phyloP scores from a whole-genome alignment of 192 early-diverging fungal genomes.

The Gonapodya sp. region DNA sequence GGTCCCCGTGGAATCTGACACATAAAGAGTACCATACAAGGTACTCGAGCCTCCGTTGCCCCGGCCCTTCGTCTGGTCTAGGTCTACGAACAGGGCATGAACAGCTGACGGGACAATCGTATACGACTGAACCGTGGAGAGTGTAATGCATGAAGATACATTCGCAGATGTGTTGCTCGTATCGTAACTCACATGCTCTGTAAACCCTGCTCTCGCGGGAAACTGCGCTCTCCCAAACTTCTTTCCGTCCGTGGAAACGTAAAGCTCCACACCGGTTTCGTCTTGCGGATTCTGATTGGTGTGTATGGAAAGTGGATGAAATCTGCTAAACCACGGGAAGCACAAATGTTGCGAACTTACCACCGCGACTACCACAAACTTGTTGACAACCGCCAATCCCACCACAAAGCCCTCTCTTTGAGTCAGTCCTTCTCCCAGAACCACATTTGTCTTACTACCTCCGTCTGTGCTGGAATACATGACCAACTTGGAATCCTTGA shows the following conservation, averaged over 20 bases:
- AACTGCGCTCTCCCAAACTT: not conserved
- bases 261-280: not conserved
- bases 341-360: not conserved
- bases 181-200: not conserved
- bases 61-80: not conserved
- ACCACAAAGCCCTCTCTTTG: not conserved
- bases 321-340: not conserved
- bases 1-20: slow-evolving; percentile 8
- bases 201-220: not conserved
- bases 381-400: not conserved
- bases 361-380: not conserved
- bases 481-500: not conserved
- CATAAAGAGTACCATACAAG: slow-evolving; percentile 6
- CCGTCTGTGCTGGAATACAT: not conserved
- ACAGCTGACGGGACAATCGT: slow-evolving; percentile 1
- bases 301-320: not conserved
- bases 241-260: not conserved
- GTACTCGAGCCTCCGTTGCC: not conserved
- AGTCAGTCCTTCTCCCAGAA: not conserved
- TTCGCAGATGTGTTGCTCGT: not conserved
- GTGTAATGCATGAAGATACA: not conserved
- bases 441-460: not conserved
- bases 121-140: not conserved
- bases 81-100: not conserved
- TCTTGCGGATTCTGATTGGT: not conserved